Conservation (phyloP, 2,329 filamentous ascomycete genomes). For the Xylaria multiplex region DNA sequence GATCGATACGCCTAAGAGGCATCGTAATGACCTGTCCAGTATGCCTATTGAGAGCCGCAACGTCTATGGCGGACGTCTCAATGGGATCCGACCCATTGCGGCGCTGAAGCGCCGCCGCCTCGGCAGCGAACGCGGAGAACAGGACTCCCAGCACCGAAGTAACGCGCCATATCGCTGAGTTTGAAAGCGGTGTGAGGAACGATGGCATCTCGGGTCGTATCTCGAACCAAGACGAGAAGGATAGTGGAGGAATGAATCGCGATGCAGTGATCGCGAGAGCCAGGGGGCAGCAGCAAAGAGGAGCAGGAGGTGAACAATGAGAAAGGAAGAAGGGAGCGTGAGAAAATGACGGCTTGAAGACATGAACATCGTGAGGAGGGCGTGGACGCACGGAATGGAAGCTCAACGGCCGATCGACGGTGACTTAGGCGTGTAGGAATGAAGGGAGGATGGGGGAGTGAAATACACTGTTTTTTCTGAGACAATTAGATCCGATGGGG, state of each 20-base stretch:
- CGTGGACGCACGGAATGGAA: constrained; percentile 27
- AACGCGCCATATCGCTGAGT: constrained; percentile 12
- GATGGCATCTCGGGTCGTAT: constrained; percentile 13
- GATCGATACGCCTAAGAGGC: constrained; percentile 45
- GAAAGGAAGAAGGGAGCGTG: constrained; percentile 3
- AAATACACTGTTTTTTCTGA: constrained; percentile 2
- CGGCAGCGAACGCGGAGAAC: constrained; percentile 18
- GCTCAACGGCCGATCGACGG: constrained; percentile 34
- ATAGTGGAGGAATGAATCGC: too few relatives aligned
- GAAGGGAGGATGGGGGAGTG: constrained; percentile 26
- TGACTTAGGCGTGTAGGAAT: constrained; percentile 38
- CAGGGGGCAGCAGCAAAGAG: neutral
- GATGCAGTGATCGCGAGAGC: neutral
- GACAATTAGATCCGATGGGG: constrained; percentile 26
- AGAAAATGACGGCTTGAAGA: neutral
- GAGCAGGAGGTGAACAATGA: neutral
- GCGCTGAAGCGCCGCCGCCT: constrained; percentile 19
- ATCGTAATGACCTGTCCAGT: constrained; percentile 41
- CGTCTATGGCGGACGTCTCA: constrained; percentile 14
- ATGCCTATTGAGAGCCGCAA: constrained; percentile 35
- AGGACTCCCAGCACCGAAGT: constrained; percentile 11
- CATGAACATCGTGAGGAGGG: constrained; percentile 14
- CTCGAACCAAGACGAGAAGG: neutral
- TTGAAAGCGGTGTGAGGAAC: constrained; percentile 14
- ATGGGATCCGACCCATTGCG: constrained; percentile 21